phyloP scores from a whole-genome alignment of 441 rosid genomes.

The Kokia cookei region DNA sequence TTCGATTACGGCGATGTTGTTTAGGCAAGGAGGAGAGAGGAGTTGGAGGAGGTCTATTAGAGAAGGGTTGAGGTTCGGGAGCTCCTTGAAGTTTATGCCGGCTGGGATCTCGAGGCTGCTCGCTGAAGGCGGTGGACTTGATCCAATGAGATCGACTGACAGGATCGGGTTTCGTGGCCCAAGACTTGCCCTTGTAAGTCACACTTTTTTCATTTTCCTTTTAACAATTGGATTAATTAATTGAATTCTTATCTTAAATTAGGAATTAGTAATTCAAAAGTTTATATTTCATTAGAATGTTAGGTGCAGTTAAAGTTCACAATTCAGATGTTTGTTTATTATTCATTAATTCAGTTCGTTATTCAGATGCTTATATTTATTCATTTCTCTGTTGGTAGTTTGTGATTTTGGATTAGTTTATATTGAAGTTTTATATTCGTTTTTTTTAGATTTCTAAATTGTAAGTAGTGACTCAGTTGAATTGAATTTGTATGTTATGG shows the following conservation, averaged over 20 bases:
- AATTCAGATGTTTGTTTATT: background rate
- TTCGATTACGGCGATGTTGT: slow-evolving; percentile 54
- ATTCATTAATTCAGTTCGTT: background rate
- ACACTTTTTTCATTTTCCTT: background rate
- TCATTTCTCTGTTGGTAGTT: background rate
- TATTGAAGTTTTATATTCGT: background rate
- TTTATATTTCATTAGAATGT: background rate
- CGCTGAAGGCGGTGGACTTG: slow-evolving; percentile 45
- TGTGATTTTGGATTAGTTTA: background rate
- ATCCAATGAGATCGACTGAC: slow-evolving; percentile 33
- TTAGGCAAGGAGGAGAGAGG: slow-evolving; percentile 50
- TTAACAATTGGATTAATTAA: background rate
- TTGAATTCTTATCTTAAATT: background rate
- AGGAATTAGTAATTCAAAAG: background rate
- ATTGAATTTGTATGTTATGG: background rate
- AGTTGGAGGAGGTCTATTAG: slow-evolving; percentile 23
- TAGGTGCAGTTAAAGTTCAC: background rate
- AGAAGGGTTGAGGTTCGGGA: slow-evolving; percentile 54
- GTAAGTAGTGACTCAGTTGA: background rate
- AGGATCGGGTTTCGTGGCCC: slow-evolving; percentile 86
- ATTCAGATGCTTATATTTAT: background rate
- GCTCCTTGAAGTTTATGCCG: slow-evolving; percentile 56
- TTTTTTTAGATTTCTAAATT: background rate
- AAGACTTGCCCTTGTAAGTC: slow-evolving; percentile 81
- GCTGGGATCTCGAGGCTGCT: slow-evolving; percentile 25